phyloP scores from a whole-genome alignment of 306 rosid species.

The Vigna radiata region DNA sequence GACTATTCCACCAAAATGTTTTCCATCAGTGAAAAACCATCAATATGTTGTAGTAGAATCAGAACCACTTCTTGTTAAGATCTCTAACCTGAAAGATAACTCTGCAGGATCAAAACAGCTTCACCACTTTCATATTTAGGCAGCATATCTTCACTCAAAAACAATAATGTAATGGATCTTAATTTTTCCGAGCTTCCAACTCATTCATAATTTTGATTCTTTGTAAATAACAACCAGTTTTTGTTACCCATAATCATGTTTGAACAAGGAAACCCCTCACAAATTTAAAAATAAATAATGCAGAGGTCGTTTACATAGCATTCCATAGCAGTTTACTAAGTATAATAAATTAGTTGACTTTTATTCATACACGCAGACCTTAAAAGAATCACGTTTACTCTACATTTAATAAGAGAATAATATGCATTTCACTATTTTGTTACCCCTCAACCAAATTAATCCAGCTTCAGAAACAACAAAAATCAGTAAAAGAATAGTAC shows the following conservation, averaged over 20 bases:
- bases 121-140: neutral
- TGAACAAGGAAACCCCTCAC: neutral
- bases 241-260: neutral
- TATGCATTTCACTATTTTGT: neutral
- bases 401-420: neutral
- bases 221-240: neutral
- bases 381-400: neutral
- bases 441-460: slow-evolving; percentile 25
- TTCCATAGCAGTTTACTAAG: neutral
- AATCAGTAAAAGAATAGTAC: slow-evolving; percentile 41
- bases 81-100: slow-evolving; percentile 4
- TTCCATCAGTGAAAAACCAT: neutral
- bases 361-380: neutral
- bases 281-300: neutral
- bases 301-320: neutral
- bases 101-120: neutral
- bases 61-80: neutral
- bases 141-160: neutral
- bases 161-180: neutral
- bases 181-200: neutral
- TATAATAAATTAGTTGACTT: neutral
- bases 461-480: neutral
- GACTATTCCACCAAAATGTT: neutral
- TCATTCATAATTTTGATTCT: neutral
- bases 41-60: neutral